Conservation (phyloP, 345 rosid genomes). For the Cardamine resedifolia region DNA sequence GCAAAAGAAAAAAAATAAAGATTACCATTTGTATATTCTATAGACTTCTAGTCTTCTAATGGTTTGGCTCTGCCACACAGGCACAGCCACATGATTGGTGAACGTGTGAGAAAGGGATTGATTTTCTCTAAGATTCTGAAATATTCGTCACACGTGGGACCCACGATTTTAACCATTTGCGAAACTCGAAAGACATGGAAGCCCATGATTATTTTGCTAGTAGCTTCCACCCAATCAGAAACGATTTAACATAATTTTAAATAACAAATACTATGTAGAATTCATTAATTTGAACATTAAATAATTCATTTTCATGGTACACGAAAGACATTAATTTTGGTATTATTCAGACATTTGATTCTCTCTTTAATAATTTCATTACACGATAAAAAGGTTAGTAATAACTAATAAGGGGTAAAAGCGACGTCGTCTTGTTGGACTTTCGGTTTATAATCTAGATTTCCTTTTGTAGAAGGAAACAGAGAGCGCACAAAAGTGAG, state of each 20-base stretch:
- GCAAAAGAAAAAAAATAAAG: neutral
- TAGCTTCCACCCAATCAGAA: conserved; percentile 10
- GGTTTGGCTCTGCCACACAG: neutral
- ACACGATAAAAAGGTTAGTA: neutral
- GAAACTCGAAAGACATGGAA: neutral
- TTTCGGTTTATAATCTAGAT: neutral
- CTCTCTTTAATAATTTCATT: neutral
- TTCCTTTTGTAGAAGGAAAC: neutral
- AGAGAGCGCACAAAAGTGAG: conserved; percentile 23
- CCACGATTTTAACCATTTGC: conserved; percentile 1
- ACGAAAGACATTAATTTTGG: neutral
- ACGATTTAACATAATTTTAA: too few species aligned
- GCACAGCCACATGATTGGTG: conserved; percentile 9
- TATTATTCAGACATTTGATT: neutral
- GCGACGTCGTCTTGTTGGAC: neutral
- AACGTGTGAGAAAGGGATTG: neutral
- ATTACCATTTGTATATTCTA: neutral
- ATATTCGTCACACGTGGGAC: conserved; percentile 18
- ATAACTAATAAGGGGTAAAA: neutral
- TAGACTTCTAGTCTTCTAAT: too few species aligned
- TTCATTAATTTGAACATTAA: neutral
- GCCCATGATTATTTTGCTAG: neutral
- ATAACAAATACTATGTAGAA: too few species aligned
- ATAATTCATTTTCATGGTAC: neutral
- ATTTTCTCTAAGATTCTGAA: conserved; percentile 17